Conservation (phyloP, 2,329 filamentous ascomycete species). For the Colletotrichum echinochloae region DNA sequence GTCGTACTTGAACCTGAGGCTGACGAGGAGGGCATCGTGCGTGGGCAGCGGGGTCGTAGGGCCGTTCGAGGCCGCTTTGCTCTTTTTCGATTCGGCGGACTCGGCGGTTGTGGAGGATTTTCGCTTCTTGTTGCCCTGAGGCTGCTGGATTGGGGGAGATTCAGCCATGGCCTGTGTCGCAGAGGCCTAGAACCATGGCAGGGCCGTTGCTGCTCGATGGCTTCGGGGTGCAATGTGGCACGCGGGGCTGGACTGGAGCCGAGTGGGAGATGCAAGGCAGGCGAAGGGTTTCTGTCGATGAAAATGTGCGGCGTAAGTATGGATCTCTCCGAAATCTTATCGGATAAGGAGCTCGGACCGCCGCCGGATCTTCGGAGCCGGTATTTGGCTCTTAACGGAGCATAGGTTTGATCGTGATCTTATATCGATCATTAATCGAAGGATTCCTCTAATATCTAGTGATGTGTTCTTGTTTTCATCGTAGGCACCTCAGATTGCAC, state of each 20-base stretch:
- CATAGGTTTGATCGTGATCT: not conserved
- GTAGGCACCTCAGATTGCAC: fast-evolving
- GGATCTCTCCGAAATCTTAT: slow-evolving; percentile 29
- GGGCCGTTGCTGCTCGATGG: slow-evolving; percentile 6
- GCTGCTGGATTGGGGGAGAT: not conserved
- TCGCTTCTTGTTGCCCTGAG: slow-evolving; percentile 30
- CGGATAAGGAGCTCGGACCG: slow-evolving; percentile 35
- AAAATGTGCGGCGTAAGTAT: slow-evolving; percentile 21
- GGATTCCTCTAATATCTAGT: not conserved
- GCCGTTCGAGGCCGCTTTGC: slow-evolving; percentile 30
- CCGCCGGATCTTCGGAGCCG: slow-evolving; percentile 19
- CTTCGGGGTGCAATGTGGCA: not conserved
- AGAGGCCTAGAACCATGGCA: slow-evolving; percentile 13
- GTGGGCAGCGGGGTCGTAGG: slow-evolving; percentile 49
- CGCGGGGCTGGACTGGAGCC: slow-evolving; percentile 2
- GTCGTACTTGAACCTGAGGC: slow-evolving; percentile 61
- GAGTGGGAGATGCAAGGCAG: not conserved
- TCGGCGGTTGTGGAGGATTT: slow-evolving; percentile 23
- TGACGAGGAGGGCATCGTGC: slow-evolving; percentile 56
- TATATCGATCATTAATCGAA: not conserved
- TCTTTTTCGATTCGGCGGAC: slow-evolving; percentile 32
- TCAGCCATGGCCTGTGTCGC: slow-evolving; percentile 21
- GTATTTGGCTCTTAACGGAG: not conserved
- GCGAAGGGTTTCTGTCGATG: not conserved
- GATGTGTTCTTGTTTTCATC: not conserved